A percentile compares a stretch with the other conserved stretches of the same genome.
These are phyloP conservation scores for Pichia gijzeniarum DNA, from an alignment of 805 yeast species.

Conservation along the genomic window DNA sequence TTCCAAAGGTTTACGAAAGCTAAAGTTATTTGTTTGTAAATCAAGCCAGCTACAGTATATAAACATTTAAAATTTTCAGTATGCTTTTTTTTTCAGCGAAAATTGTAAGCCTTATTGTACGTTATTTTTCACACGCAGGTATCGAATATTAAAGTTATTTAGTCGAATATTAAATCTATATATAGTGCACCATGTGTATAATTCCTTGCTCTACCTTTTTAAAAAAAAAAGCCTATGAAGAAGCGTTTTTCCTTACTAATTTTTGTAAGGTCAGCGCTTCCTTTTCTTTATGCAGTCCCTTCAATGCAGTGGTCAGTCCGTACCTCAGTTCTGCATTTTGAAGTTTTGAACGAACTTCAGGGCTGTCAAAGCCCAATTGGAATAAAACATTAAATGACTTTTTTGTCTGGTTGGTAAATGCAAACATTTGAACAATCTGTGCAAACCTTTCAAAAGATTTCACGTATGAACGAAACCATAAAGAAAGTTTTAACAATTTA, in stretches of 20 bases:
- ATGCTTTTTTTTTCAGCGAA: no score
- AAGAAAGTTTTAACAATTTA: neutral
- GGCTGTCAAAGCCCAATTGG: neutral
- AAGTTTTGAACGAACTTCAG: slow-evolving; percentile 2
- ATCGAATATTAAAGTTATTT: no score
- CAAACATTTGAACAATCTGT: slow-evolving; percentile 9
- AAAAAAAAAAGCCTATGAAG: neutral
- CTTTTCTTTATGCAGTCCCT: neutral
- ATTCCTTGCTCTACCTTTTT: no score
- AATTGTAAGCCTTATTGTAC: no score
- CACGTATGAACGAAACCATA: slow-evolving; percentile 4
- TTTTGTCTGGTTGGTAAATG: slow-evolving; percentile 6
- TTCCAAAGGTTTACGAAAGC: no score
- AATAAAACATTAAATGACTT: slow-evolving; percentile 1
- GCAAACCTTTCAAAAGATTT: slow-evolving; percentile 9
- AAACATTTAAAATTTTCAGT: neutral
- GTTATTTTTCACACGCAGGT: no score
- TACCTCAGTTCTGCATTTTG: slow-evolving; percentile 3
- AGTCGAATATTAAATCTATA: no score
- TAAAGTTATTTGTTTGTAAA: no score
- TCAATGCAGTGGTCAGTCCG: neutral
- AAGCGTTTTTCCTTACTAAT: neutral
- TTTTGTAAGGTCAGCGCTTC: slow-evolving; percentile 1
- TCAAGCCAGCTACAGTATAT: no score
- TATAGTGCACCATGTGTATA: no score